Evolutionary conservation across 176 grass and related monocot genomes (phyloP).

Genomic region (Aegilops bicornis): DNA sequence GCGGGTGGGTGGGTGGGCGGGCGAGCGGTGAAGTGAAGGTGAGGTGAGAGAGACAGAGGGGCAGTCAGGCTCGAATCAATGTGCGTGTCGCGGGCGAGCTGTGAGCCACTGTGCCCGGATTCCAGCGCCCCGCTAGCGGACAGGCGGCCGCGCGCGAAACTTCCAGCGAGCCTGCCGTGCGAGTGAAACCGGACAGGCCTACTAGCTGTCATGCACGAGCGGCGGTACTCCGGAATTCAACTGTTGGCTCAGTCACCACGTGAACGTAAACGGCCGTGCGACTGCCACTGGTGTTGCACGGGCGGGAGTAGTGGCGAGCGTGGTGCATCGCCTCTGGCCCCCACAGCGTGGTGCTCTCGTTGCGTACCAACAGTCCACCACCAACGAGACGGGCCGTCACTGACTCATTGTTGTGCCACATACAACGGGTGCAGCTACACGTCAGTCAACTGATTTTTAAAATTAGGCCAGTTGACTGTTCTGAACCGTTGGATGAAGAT

Average conservation of each 20-base stretch:
- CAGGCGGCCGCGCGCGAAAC: not conserved
- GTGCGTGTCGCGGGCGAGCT: not conserved
- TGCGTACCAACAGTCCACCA: no score
- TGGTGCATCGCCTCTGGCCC: no score
- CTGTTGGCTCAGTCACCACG: not conserved
- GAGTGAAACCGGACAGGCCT: not conserved
- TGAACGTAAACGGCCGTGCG: no score
- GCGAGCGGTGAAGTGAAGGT: not conserved
- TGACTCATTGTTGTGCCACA: no score
- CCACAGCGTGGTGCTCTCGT: no score
- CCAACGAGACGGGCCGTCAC: no score
- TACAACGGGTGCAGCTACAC: no score
- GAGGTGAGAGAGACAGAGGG: not conserved
- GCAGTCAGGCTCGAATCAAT: not conserved
- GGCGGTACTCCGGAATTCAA: not conserved
- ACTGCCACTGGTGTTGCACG: no score
- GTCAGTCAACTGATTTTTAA: no score
- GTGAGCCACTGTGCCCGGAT: not conserved
- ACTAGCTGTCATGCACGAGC: not conserved
- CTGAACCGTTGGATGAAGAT: no score
- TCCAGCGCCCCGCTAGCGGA: conserved; percentile 43
- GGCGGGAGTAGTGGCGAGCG: no score
- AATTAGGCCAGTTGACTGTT: no score
- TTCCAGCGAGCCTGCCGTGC: not conserved
- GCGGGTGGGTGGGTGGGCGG: not conserved